Base-by-base conservation (phyloP, 306 rosid species). In the apple (Malus domestica) region DNA sequence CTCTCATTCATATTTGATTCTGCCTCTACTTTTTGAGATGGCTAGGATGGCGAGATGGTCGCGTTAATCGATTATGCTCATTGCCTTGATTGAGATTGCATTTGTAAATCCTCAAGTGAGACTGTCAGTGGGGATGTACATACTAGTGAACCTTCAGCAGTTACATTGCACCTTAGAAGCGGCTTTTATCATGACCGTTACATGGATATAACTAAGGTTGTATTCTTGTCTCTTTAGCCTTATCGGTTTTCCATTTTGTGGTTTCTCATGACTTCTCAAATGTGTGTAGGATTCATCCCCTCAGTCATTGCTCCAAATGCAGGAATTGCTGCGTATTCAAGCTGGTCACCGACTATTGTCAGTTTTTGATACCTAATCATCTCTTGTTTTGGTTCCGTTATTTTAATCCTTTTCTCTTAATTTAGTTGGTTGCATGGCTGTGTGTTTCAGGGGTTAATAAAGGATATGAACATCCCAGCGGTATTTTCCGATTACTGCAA, bases 321-420 rank as follows among this genome's bases (percentile, higher is more conserved):
- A 46, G 99, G 93, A 68, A 76, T 88, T 78, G 99, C 97, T 70
- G 96, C 96, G 13, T 92, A 90, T 85, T 79, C 96, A 62, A 95
- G 97, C 85, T 95, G 99, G 99, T 76, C 82, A 61, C 92, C 97
- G 35, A 89, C 90, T 27, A 83, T 95, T 80, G 97, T 95, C 82
- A 0, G 97, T 79, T 82, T 68, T 66, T 35, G 70, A 65, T 74
- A 59, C 46, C 12, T 5, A 27, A 61, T 18, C 61, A 15, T 46
- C n/a, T 59, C 14, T 49, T 32, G 15, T 42, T 25, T 65, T 20
- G 6, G 54, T 46, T 4, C 14, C 5, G 72, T 51, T 68, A 9
- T 22, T 51, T 35, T 13, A 8, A 64, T 59, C 30, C 27, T 55
- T 65, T 19, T 54, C 69, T 61, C 81, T 68, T 61, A 71, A 59